These are phyloP conservation scores for Blastocystis sp. DNA, from an alignment of 352 stramenopile species.

Conservation along the genomic window DNA sequence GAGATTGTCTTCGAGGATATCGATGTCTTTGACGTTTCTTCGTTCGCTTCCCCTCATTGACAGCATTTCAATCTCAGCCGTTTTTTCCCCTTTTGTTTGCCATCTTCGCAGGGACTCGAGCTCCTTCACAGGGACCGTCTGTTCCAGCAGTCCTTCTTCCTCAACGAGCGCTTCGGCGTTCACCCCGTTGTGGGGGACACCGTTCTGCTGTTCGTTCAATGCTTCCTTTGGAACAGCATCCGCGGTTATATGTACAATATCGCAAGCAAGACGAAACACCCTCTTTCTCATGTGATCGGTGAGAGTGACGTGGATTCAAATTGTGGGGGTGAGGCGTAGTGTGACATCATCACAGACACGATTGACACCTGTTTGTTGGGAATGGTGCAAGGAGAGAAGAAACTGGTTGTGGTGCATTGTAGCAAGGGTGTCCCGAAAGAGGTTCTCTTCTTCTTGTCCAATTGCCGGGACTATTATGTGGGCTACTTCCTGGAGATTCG, in stretches of 20 bases:
- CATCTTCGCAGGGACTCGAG: not conserved
- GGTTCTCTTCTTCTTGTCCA: not conserved
- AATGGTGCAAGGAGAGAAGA: not conserved
- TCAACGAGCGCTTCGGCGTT: not conserved
- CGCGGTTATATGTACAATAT: not conserved
- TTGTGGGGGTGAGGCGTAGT: not conserved
- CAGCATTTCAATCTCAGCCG: not conserved
- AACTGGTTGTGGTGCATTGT: not conserved
- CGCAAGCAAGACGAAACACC: not conserved
- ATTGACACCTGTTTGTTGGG: not conserved
- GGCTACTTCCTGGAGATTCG: not conserved
- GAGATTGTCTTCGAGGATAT: not conserved
- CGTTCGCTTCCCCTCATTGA: not conserved
- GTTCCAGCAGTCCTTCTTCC: not conserved
- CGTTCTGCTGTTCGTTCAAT: not conserved
- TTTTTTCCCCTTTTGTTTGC: not conserved
- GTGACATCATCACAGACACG: not conserved
- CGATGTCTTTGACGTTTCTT: not conserved
- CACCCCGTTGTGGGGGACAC: not conserved
- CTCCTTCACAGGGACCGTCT: not conserved
- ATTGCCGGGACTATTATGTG: not conserved
- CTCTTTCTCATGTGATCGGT: not conserved
- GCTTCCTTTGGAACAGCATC: not conserved
- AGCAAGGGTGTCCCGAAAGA: not conserved
- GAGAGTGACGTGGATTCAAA: not conserved